Base-by-base conservation (phyloP, 2,329 filamentous ascomycete genomes). In the Xenoacremonium recifei region DNA sequence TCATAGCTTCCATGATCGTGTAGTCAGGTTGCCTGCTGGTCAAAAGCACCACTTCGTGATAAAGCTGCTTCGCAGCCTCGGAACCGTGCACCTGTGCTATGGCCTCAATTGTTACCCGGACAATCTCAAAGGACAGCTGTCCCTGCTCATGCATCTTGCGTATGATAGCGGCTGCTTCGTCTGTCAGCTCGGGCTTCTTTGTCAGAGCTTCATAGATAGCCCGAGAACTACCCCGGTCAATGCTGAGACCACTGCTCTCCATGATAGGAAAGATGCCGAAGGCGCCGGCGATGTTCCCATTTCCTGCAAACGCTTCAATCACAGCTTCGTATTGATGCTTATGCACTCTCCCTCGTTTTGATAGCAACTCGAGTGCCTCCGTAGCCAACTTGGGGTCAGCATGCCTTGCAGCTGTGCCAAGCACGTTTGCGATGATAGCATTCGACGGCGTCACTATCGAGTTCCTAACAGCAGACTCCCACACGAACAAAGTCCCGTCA, bases 291-390 rank as follows among this genome's bases (percentile, higher is more conserved):
- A 92, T 57, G 49, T 93, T 81, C 2, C 74, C 71, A 4, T 62
- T 57, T 4, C 70, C 68, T 10, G 81, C 71, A 58, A 95, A 89
- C 4, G 85, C 77, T 43, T 88, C 82, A 6, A 91, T 70, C 20
- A 96, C 74, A 20, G 85, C 76, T 62, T 95, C 89, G 64, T 93
- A 95, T 60, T 96, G 89, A 48, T 85, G 75, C 5, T 76, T 65
- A 7, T 75, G 70, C 27, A 90, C 71, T 30, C 76, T 72, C 2
- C 77, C 60, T 15, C 59, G 55, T 23, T 42, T 46, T 4, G 64
- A 57, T 2, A 67, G 43, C 39, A 58, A 50, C 18, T 82, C 75
- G 47, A 95, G 80, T 21, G 87, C 85, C 21, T 85, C 79, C 5
- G 82, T 83, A 2, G 86, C 87, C 9, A 96, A 72, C 0, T 71